Evolutionary conservation across 2,329 filamentous ascomycete species (phyloP).

Genomic region (Hymenoscyphus albidus): DNA sequence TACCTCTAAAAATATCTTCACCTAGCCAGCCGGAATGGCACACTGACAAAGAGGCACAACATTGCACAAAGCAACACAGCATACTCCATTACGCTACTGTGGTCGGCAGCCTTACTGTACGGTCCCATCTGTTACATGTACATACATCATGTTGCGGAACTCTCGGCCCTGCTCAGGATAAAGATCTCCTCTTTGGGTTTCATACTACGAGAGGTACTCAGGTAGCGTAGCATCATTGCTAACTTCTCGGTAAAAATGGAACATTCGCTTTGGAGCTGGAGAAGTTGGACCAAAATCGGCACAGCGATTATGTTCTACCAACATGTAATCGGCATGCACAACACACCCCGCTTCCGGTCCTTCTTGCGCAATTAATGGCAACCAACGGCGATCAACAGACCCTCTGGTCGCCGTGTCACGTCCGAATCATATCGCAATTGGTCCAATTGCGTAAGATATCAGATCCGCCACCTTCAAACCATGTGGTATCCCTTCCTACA

Average conservation of each 20-base stretch:
- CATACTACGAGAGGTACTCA: neutral
- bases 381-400: neutral
- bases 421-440: neutral
- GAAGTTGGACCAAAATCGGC: neutral
- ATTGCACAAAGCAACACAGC: neutral
- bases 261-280: neutral
- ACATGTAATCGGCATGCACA: neutral
- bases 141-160: neutral
- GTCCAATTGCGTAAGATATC: neutral
- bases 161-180: neutral
- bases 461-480: slow-evolving; percentile 1
- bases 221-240: neutral
- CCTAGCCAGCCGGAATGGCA: neutral
- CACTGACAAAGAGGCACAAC: neutral
- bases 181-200: neutral
- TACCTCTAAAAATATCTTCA: slow-evolving; percentile 2
- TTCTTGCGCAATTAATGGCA: slow-evolving; percentile 1
- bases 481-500: neutral
- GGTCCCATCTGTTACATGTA: neutral
- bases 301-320: neutral
- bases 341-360: neutral
- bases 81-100: neutral
- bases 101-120: neutral
- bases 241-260: neutral
- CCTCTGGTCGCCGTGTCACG: neutral